These are phyloP conservation scores for Scheffersomyces titani DNA, from an alignment of 1,139 yeast species.

Conservation along the genomic window DNA sequence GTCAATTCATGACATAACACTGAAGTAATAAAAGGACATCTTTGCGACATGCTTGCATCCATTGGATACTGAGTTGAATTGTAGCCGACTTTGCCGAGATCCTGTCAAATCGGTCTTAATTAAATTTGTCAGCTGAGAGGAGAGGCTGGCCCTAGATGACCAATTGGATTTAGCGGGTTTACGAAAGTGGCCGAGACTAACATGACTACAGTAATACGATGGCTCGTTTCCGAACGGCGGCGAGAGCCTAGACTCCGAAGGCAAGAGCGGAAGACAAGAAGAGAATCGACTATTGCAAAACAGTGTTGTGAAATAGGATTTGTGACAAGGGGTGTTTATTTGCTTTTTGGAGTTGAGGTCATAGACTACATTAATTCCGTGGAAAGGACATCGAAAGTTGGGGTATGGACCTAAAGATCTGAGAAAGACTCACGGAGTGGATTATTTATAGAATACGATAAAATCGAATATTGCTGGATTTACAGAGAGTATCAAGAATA, in stretches of 20 bases:
- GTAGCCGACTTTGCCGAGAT: not conserved
- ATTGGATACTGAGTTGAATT: not conserved
- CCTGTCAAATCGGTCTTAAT: not conserved
- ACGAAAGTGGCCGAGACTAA: not conserved
- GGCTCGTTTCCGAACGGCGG: not conserved
- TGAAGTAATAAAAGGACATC: not conserved
- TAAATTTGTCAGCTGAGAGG: not conserved
- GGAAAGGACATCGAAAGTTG: not conserved
- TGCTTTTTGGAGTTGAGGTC: not conserved
- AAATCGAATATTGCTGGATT: too few species aligned
- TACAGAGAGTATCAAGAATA: too few species aligned
- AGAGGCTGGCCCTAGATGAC: not conserved
- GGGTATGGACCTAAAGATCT: not conserved
- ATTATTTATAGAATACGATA: too few species aligned
- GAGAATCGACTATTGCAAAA: not conserved
- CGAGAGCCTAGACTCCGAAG: not conserved
- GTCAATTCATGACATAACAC: not conserved
- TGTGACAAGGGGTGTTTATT: not conserved
- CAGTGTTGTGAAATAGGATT: not conserved
- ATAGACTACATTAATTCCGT: not conserved
- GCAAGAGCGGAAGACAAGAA: not conserved
- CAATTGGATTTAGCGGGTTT: not conserved
- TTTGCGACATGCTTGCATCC: not conserved
- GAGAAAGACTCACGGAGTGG: not conserved
- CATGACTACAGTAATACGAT: not conserved